Percentiles rank a stretch among this genome's conserved stretches.
These are phyloP conservation scores for Hamigera avellanea DNA, from an alignment of 495 filamentous ascomycete genomes.

Conservation along the genomic window DNA sequence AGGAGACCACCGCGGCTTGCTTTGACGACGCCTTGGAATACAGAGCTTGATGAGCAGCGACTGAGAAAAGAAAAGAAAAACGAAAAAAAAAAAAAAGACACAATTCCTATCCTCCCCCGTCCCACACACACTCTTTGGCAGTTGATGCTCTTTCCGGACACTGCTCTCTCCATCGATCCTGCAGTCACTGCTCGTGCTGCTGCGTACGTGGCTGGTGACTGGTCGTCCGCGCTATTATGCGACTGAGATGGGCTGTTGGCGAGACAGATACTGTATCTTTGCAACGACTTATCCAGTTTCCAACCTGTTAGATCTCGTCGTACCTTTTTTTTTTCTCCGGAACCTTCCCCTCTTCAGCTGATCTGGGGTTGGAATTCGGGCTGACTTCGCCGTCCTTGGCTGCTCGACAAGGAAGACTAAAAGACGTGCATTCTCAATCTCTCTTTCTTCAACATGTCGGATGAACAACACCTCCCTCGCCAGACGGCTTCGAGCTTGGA, in stretches of 20 bases:
- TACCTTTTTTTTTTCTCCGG: constrained; percentile 7
- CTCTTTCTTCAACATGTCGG: constrained; percentile 22
- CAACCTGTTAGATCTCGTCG: constrained; percentile 6
- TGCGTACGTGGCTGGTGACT: constrained; percentile 23
- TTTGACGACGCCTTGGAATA: no score
- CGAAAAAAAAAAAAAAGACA: no score
- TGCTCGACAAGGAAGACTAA: constrained; percentile 2
- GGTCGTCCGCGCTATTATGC: constrained; percentile 16
- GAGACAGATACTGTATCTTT: constrained; percentile 11
- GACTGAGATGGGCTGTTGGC: constrained; percentile 8
- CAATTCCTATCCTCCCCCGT: no score
- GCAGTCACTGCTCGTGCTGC: constrained; percentile 4
- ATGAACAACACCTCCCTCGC: constrained; percentile 21
- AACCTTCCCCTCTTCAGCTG: constrained; percentile 7
- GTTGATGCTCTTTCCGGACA: no score
- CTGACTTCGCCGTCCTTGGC: neutral
- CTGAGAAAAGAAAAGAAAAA: constrained; percentile 1
- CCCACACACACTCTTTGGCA: no score
- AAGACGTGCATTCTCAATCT: constrained; percentile 2
- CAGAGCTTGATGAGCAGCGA: neutral
- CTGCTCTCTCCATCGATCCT: no score
- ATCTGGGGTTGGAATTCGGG: constrained; percentile 14
- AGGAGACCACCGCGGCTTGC: no score
- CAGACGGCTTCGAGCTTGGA: constrained; percentile 21
- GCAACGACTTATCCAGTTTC: constrained; percentile 8